Conservation (phyloP, 306 rosid species). For the Mimosa pudica region DNA sequence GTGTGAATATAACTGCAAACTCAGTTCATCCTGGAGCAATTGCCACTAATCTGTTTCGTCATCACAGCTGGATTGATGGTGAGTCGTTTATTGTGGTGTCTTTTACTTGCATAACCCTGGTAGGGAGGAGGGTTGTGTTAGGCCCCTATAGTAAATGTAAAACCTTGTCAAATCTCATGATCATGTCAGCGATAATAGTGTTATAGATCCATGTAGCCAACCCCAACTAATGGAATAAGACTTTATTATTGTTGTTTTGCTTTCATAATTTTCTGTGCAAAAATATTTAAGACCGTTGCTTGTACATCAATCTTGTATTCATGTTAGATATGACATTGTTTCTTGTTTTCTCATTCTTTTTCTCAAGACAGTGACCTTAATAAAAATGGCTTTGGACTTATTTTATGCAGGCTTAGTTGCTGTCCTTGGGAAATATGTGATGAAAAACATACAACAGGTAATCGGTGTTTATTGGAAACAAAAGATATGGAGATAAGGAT, state of each 20-base stretch:
- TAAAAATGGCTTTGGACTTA: slow-evolving; percentile 19
- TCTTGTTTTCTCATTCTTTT: not conserved
- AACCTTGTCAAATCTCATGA: too few species aligned
- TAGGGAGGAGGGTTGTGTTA: too few species aligned
- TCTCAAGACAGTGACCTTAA: not conserved
- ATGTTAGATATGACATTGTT: slow-evolving; percentile 4
- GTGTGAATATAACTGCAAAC: slow-evolving; percentile 52
- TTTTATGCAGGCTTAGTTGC: slow-evolving; percentile 45
- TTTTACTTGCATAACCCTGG: not conserved
- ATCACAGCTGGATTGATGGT: slow-evolving; percentile 48
- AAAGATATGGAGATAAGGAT: not conserved
- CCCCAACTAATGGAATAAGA: too few species aligned
- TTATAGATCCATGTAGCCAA: too few species aligned
- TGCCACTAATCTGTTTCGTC: slow-evolving; percentile 53
- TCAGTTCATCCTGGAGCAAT: slow-evolving; percentile 64
- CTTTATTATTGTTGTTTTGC: not conserved
- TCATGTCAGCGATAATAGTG: too few species aligned
- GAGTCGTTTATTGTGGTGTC: slow-evolving; percentile 1
- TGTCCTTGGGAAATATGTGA: slow-evolving; percentile 40
- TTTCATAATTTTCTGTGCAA: not conserved
- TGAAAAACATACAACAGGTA: slow-evolving; percentile 47
- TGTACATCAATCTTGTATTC: not conserved
- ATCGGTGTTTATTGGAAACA: slow-evolving; percentile 4
- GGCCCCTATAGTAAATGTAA: too few species aligned
- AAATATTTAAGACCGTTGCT: not conserved